Evolutionary conservation across 1,284 basidiomycete genomes (phyloP).

Genomic region (Xanthoconium separans): DNA sequence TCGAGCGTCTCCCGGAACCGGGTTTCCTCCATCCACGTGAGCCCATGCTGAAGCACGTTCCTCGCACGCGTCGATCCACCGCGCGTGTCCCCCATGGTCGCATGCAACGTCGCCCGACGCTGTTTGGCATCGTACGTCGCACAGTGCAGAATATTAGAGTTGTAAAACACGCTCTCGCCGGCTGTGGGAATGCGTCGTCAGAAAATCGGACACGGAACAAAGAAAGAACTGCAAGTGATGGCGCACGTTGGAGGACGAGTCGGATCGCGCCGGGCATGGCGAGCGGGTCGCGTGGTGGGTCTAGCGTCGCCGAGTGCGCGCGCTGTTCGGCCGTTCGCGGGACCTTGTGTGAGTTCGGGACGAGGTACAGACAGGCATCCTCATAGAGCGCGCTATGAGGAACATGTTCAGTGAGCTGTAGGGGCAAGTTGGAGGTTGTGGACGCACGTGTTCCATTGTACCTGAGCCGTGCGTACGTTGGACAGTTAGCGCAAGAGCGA

Average conservation of each 20-base stretch:
- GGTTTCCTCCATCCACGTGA: constrained; percentile 70
- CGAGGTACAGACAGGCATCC: constrained; percentile 74
- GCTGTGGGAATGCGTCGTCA: constrained; percentile 30
- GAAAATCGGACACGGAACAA: too few species aligned
- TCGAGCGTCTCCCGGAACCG: constrained; percentile 51
- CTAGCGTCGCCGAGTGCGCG: constrained; percentile 51
- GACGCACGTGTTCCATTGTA: constrained; percentile 82
- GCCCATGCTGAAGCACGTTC: constrained; percentile 79
- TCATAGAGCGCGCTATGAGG: constrained; percentile 62
- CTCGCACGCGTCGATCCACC: constrained; percentile 67
- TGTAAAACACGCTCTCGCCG: constrained; percentile 82
- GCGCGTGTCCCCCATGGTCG: constrained; percentile 62
- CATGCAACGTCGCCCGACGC: constrained; percentile 73
- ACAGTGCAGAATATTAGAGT: constrained; percentile 78
- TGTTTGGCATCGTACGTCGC: constrained; percentile 58
- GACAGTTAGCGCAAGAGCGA: not conserved
- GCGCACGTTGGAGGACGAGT: constrained; percentile 59
- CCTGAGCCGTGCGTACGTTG: constrained; percentile 36
- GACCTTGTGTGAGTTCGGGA: constrained; percentile 66
- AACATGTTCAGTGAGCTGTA: too few species aligned
- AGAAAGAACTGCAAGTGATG: too few species aligned
- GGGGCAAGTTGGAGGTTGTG: not conserved
- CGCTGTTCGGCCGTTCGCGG: constrained; percentile 65
- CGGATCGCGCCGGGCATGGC: constrained; percentile 69
- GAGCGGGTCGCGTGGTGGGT: constrained; percentile 56